Base-by-base conservation (phyloP, 352 stramenopile genomes). In the Phytophthora vignae region DNA sequence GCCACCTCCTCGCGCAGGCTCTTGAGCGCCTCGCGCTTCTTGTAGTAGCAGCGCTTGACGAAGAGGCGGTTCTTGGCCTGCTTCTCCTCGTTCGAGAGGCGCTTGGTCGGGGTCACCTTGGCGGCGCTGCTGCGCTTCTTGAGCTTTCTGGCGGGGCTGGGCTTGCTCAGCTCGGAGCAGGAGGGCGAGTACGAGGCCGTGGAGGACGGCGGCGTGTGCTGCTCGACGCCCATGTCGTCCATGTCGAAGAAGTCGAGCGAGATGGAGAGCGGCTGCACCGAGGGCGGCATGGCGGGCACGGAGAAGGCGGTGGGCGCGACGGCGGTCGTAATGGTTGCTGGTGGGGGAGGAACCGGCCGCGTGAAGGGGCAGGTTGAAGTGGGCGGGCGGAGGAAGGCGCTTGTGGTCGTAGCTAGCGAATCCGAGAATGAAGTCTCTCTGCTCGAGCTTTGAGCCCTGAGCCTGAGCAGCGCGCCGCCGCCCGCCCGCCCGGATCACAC, bases 41-140 rank as follows among this genome's bases (percentile, higher is more conserved):
- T 91, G 81, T 93, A 93, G 84, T 93, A 93, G 73, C 84, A 91
- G 27, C 83, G 81, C 73, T 91, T 91, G 71, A 91, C 86, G 70
- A 91, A 87, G 55, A 91, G 82, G 29, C 86, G 84, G 64, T 91
- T 87, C 65, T 88, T 90, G 25, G 80, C 79, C n/a, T 84, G 85
- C 56, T 87, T 82, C 50, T 86, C 76, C 21, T 84, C 74, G 57
- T 87, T 86, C 1, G 79, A 83, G 27, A 84, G 65, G 25, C 74
- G 74, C 66, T 76, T 81, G 44, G 70, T 57, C 19, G 70, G 56
- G 12, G 73, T 55, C 31, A 68, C 62, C 50, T 81, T 81, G 36
- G 31, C 52, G 60, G 29, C 56, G 55, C 29, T 67, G 48, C 56
- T 68, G 61, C 74, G 74, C 66, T 73, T 81, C 48, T 73, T 81